Evolutionary conservation across 2,329 filamentous ascomycete species (phyloP).

Genomic region (Pseudomassariella vexata): DNA sequence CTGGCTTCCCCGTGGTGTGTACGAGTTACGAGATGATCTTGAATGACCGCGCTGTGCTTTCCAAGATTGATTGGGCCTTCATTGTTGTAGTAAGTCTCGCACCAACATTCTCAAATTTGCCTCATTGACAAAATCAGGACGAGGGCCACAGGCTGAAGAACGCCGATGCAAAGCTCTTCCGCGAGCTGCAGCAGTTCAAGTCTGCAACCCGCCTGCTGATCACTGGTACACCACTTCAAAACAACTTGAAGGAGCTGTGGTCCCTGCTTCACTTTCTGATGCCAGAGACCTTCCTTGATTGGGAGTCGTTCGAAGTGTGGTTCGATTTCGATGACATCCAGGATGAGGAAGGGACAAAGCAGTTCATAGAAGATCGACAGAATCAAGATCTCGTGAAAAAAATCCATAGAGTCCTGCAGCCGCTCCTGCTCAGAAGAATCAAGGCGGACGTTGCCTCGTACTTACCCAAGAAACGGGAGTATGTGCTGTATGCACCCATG

Average conservation of each 20-base stretch:
- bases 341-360: slow-evolving; percentile 71
- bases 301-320: slow-evolving; percentile 91
- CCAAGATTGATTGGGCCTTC: slow-evolving; percentile 89
- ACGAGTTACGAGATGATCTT: slow-evolving; percentile 97
- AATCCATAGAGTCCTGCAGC: slow-evolving; percentile 88
- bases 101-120: neutral
- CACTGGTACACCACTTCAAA: slow-evolving; percentile 90
- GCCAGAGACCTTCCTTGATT: slow-evolving; percentile 86
- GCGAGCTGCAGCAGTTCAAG: slow-evolving; percentile 79
- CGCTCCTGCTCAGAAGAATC: slow-evolving; percentile 78
- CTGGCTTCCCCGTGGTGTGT: slow-evolving; percentile 82
- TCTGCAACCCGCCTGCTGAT: slow-evolving; percentile 90
- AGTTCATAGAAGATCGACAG: slow-evolving; percentile 72
- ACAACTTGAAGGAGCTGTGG: slow-evolving; percentile 93
- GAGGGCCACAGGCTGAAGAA: slow-evolving; percentile 98
- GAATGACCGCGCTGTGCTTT: slow-evolving; percentile 75
- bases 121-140: too few relatives aligned
- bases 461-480: slow-evolving; percentile 94
- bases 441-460: slow-evolving; percentile 90
- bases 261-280: slow-evolving; percentile 89
- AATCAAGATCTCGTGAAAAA: slow-evolving; percentile 77
- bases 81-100: slow-evolving; percentile 83
- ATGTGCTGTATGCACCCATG: slow-evolving; percentile 89
- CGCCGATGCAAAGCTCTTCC: slow-evolving; percentile 85
- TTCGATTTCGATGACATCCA: slow-evolving; percentile 94